These are phyloP conservation scores for Phytophthora macrochlamydospora DNA, from an alignment of 352 stramenopile species.

Conservation along the genomic window DNA sequence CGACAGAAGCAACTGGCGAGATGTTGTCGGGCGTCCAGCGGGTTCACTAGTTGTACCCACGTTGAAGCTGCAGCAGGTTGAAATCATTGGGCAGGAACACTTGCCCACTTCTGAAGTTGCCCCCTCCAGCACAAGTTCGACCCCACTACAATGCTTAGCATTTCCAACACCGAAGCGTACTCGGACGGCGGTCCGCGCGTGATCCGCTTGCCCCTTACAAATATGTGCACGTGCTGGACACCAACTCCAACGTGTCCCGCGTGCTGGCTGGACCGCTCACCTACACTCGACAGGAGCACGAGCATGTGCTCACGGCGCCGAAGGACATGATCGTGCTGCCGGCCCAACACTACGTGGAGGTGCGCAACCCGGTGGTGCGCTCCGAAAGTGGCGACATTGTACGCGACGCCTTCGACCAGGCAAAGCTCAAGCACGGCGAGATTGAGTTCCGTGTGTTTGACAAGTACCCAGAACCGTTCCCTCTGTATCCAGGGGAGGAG, in stretches of 20 bases:
- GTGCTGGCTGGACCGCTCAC: conserved; percentile 78
- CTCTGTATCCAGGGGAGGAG: conserved; percentile 72
- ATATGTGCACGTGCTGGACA: conserved; percentile 86
- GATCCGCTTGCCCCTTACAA: conserved; percentile 83
- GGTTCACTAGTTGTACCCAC: conserved; percentile 15
- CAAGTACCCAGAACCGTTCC: conserved; percentile 79
- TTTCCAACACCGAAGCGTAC: conserved; percentile 19
- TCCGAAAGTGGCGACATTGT: conserved; percentile 53
- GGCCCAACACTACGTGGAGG: conserved; percentile 79
- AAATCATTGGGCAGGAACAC: conserved; percentile 7
- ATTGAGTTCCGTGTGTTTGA: conserved; percentile 79
- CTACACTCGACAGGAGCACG: conserved; percentile 84
- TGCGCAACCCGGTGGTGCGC: conserved; percentile 71
- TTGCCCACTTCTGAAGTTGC: conserved; percentile 18
- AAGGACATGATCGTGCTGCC: conserved; percentile 82
- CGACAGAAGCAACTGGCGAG: background rate
- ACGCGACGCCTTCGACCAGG: conserved; percentile 71
- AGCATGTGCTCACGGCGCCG: conserved; percentile 64
- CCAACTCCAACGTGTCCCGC: conserved; percentile 84
- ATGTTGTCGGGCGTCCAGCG: background rate
- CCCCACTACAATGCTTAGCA: conserved; percentile 13
- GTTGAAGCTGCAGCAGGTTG: conserved; percentile 11
- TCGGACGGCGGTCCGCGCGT: conserved; percentile 59
- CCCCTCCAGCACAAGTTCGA: conserved; percentile 13
- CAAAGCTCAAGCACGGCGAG: conserved; percentile 81